Percentiles rank a stretch among this genome's conserved stretches.
These are phyloP conservation scores for Fremontodendron californicum DNA, from an alignment of 345 rosid genomes.

Conservation along the genomic window DNA sequence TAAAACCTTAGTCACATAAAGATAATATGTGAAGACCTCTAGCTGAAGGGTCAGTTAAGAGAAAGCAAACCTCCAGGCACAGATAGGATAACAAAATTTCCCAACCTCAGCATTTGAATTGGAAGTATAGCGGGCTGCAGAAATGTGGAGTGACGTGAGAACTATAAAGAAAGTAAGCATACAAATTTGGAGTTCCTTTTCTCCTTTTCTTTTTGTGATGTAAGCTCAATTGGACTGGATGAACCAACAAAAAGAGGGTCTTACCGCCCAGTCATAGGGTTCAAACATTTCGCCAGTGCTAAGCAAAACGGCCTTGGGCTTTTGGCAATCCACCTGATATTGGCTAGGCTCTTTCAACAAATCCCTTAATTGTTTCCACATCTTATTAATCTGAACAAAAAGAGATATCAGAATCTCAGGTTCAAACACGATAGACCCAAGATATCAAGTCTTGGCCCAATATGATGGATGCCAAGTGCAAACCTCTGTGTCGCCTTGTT, in stretches of 20 bases:
- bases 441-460: not conserved
- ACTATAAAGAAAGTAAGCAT: not conserved
- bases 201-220: not conserved
- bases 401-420: not conserved
- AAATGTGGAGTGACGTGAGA: not conserved
- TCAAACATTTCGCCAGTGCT: conserved; percentile 52
- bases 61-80: conserved; percentile 57
- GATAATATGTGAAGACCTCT: not conserved
- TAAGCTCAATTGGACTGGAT: not conserved
- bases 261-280: conserved; percentile 60
- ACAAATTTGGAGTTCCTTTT: not conserved
- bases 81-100: conserved; percentile 44
- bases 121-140: conserved; percentile 60
- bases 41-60: not conserved
- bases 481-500: conserved; percentile 59
- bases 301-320: conserved; percentile 50
- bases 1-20: not conserved
- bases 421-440: not conserved
- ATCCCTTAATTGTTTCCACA: conserved; percentile 46
- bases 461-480: not conserved
- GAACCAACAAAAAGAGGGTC: not conserved
- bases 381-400: conserved; percentile 32
- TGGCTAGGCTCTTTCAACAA: conserved; percentile 44
- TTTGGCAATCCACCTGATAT: conserved; percentile 50
- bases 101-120: conserved; percentile 51